Evolutionary conservation across 345 rosid species (phyloP), one percentile per base, ranked within the genome.

Genomic region (Citrus glauca): DNA sequence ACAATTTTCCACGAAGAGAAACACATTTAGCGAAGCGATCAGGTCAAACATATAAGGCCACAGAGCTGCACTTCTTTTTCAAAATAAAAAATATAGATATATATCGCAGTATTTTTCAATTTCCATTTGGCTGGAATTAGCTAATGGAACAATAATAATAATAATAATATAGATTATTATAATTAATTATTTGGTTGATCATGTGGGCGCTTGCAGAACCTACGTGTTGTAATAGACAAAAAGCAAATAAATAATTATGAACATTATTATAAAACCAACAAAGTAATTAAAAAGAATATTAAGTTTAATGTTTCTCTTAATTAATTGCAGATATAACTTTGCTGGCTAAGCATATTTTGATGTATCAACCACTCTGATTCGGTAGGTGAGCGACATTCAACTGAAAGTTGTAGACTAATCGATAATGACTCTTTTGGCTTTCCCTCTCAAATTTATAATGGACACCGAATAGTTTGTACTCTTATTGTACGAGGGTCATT

Each of bases 331-430:
- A 25, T 11, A 40, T 61, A 13, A 24, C 61, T 65, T 50, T 66
- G 66, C 66, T 28, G 61, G 64, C 19, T 37, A 20, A 56, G 53
- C 22, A 67, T 57, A 59, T 25, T 56, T 37, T 37, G 79, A 57
- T 76, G 32, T 27, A 10, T 37, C 65, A 67, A 57, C 79, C 9
- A 76, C 66, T 56, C 11, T 25, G 79, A 69, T 77, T 25, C 20
- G 79, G 67, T 59, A 1, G 79, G 48, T 76, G 65, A 67, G 66
- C 72, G 9, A 28, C 56, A 66, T 53, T 66, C 24, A 33, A 66
- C 71, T 48, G 24, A 74, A 57, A 72, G 33, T 59, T 1, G 14
- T 33, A 20, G 45, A 68, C 30, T 42, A 50, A 68, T 24, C 57
- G 57, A 53, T 28, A 22, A 57, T 72, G 75, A 35, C 66, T 72